Conservation (phyloP, 1,284 basidiomycete genomes). For the Stereum hirsutum region DNA sequence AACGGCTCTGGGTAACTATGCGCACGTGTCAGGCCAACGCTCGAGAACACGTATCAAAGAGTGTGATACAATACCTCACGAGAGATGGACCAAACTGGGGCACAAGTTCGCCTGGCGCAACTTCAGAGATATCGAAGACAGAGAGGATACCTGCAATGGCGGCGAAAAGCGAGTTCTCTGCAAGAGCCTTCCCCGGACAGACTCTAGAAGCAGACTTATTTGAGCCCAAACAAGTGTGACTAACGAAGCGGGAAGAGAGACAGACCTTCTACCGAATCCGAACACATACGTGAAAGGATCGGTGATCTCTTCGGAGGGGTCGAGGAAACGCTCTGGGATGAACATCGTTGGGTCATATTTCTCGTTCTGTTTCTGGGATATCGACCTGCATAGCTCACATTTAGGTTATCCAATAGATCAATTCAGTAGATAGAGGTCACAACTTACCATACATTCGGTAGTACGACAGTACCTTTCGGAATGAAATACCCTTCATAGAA, state of each 20-base stretch:
- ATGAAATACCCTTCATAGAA: constrained; percentile 10
- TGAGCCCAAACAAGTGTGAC: not conserved
- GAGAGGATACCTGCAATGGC: not conserved
- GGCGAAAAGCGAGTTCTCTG: not conserved
- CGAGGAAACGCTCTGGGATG: constrained; percentile 6
- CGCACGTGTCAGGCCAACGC: not conserved
- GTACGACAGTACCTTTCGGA: constrained; percentile 9
- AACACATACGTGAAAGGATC: constrained; percentile 4
- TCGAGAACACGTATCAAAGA: not conserved
- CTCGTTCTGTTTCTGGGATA: not conserved
- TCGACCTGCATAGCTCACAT: not conserved
- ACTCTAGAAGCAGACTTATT: not conserved
- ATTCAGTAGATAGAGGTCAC: not conserved
- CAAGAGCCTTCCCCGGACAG: not conserved
- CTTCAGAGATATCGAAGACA: not conserved
- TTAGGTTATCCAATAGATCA: not conserved
- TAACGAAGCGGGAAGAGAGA: not conserved
- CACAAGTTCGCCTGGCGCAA: not conserved
- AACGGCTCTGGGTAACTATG: not conserved
- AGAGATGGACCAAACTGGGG: not conserved
- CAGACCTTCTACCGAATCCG: constrained; percentile 12
- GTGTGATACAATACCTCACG: not conserved
- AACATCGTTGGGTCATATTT: constrained; percentile 11
- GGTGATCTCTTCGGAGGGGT: constrained; percentile 2
- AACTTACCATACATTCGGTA: constrained; percentile 12